Base-by-base conservation (phyloP, 768 basidiomycete genomes). In the Leccinum broughii region DNA sequence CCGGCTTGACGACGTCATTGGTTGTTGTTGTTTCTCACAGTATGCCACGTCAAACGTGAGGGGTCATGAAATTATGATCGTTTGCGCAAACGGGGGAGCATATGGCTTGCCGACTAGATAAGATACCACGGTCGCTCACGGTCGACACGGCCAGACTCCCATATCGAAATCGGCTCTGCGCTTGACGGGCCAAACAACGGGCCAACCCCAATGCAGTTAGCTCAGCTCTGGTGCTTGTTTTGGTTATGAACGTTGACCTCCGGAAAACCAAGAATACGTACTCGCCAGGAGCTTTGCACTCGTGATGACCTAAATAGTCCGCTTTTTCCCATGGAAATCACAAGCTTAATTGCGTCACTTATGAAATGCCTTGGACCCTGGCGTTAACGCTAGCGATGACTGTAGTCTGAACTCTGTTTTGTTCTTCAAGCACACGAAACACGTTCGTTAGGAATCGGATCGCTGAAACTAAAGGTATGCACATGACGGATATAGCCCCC, bases 101-200 rank as follows among this genome's bases (percentile, higher is more conserved):
- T 48, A 26, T 46, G 57, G 20, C 26, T 57, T 57, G n/a, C 30
- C 13, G 39, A n/a, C 28, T 11, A 52, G 63, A 64, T 65, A 60
- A 64, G 63, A 64, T 64, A 57, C 17, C 8, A 26, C 32, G 39
- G 28, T 13, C n/a, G 10, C 41, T n/a, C 41, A 41, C 9, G 20
- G n/a, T 41, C 26, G 46, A 53, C 30, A 6, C 6, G 20, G 51
- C 35, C 57, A 26, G 57, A 44, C 20, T 17, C 28, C 44, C 44
- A 13, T 11, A 20, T 46, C 20, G 0, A 46, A 46, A 22, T 22
- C 20, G 44, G 44, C 20, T 46, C 20, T 20, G 44, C 9, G 44
- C 44, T 44, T 44, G 41, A 3, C 17, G 9, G 10, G 10, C 41
- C n/a, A 44, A 44, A 44, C 41, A 41, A n/a, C 41, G 28, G 28